Base-by-base conservation (phyloP, 2,329 filamentous ascomycete genomes). In the Sporothrix globosa region DNA sequence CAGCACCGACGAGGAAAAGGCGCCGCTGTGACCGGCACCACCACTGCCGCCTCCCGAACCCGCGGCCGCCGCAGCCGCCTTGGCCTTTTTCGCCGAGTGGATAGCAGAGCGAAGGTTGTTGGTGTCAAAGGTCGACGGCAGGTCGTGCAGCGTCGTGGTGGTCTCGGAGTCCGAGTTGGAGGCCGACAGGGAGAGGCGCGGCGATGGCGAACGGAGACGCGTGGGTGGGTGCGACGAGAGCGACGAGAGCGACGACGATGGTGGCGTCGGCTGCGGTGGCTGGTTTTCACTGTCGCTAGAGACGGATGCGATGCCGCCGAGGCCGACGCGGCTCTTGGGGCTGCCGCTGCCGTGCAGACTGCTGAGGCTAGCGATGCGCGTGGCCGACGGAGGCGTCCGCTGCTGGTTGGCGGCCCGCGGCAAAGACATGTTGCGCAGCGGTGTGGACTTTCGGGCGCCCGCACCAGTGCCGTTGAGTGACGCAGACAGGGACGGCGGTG, bases 21-120 rank as follows among this genome's bases (percentile, higher is more conserved):
- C 11, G 83, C 76, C 0, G 84, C 84, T 1, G 84, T 85, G 10
- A 84, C 77, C 60, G 7, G 39, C 85, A 81, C 39, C 58, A 11
- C 41, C 13, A 24, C 34, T 34, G 34, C 10, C n/a, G 11, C 27
- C 27, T 1, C 34, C 34, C 27, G 73, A 80, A 80, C 30, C 80
- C 79, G 65, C 75, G 17, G 66, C 44, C 77, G 34, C 34, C 2
- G 41, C 4, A 7, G 11, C 41, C 4, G 41, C 41, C 41, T 44
- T 44, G 11, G 78, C 76, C 69, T 82, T 79, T 79, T 86, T 87
- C 75, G 81, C 84, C 27, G 81, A 82, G 74, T 87, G 83, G 70
- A 88, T 79, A 2, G 85, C 86, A 27, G 81, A 84, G 66, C 86
- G 84, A 46, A 88, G 81, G 77, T 87, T 87, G 58, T 83, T 81